Percentiles rank a stretch among this genome's conserved stretches.
These are phyloP conservation scores for Ophioceras dolichostomum DNA, from an alignment of 2,329 filamentous ascomycete species.

Conservation along the genomic window DNA sequence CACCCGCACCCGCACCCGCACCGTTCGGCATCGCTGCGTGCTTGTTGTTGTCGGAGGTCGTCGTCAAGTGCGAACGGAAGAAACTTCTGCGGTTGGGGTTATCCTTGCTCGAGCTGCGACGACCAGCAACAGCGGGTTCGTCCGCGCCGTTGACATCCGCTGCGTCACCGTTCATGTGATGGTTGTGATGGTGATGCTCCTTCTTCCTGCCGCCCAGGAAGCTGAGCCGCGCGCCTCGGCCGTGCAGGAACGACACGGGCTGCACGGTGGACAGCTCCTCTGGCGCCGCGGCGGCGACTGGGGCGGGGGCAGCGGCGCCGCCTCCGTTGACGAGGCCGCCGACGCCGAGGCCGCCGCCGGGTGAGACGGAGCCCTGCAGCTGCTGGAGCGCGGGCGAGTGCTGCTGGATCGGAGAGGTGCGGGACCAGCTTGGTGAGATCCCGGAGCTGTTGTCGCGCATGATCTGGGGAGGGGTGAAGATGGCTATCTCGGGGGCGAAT, in stretches of 20 bases:
- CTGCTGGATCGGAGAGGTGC: slow-evolving; percentile 30
- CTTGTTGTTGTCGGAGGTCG: too few relatives aligned
- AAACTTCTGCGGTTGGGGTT: slow-evolving; percentile 28
- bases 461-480: slow-evolving; percentile 41
- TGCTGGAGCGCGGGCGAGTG: slow-evolving; percentile 16
- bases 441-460: slow-evolving; percentile 25
- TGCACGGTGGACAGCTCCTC: slow-evolving; percentile 39
- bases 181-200: slow-evolving; percentile 11
- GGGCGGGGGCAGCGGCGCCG: too few relatives aligned
- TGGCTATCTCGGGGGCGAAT: slow-evolving; percentile 53
- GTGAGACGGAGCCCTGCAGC: slow-evolving; percentile 17
- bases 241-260: slow-evolving; percentile 35
- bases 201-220: slow-evolving; percentile 44
- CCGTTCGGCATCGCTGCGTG: neutral
- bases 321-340: slow-evolving; percentile 19
- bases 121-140: too few relatives aligned
- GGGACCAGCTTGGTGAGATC: slow-evolving; percentile 31
- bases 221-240: slow-evolving; percentile 41
- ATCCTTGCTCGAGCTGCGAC: slow-evolving; percentile 15
- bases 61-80: slow-evolving; percentile 25
- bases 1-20: too few relatives aligned
- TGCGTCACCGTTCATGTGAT: slow-evolving; percentile 4
- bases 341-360: too few relatives aligned
- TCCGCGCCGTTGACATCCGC: slow-evolving; percentile 18
- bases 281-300: too few relatives aligned